Percentiles rank a stretch among this genome's conserved stretches.
phyloP scores from a whole-genome alignment of 805 yeast species.

The Candida insectalens region DNA sequence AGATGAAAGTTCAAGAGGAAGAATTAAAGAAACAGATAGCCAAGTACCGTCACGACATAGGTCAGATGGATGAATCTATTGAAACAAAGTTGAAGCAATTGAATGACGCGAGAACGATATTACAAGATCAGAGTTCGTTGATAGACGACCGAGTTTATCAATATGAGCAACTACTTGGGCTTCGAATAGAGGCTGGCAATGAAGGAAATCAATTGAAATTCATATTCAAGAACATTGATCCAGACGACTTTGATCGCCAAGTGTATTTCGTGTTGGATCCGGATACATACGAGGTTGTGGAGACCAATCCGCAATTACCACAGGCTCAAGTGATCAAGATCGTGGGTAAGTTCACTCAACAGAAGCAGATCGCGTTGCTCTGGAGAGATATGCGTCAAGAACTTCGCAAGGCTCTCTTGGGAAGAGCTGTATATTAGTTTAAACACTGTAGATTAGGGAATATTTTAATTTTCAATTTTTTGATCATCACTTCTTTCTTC shows the following conservation, averaged over 20 bases:
- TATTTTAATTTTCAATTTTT: too few species aligned
- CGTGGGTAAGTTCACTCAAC: slow-evolving; percentile 14
- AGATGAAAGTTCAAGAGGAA: slow-evolving; percentile 27
- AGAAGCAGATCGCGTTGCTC: slow-evolving; percentile 23
- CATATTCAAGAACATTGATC: slow-evolving; percentile 36
- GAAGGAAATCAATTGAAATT: slow-evolving; percentile 27
- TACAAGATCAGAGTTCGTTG: slow-evolving; percentile 27
- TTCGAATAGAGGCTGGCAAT: slow-evolving; percentile 32
- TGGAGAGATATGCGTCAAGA: slow-evolving; percentile 23
- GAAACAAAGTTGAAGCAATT: slow-evolving; percentile 14
- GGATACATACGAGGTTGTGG: slow-evolving; percentile 23
- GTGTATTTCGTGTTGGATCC: slow-evolving; percentile 35
- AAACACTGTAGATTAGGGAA: neutral
- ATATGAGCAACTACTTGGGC: slow-evolving; percentile 37
- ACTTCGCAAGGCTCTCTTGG: neutral
- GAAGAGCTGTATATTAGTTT: neutral
- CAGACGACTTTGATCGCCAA: slow-evolving; percentile 31
- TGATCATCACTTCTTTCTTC: too few species aligned
- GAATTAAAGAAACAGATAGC: slow-evolving; percentile 20
- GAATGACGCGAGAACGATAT: slow-evolving; percentile 19
- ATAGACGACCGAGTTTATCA: slow-evolving; percentile 34
- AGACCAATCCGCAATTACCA: slow-evolving; percentile 26
- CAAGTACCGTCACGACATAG: slow-evolving; percentile 20
- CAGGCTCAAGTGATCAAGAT: slow-evolving; percentile 10
- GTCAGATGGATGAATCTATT: slow-evolving; percentile 17